A percentile compares a stretch with the other conserved stretches of the same genome.
These are phyloP conservation scores for Trichoderma semiorbis DNA, from an alignment of 2,329 filamentous ascomycete genomes.

Conservation along the genomic window DNA sequence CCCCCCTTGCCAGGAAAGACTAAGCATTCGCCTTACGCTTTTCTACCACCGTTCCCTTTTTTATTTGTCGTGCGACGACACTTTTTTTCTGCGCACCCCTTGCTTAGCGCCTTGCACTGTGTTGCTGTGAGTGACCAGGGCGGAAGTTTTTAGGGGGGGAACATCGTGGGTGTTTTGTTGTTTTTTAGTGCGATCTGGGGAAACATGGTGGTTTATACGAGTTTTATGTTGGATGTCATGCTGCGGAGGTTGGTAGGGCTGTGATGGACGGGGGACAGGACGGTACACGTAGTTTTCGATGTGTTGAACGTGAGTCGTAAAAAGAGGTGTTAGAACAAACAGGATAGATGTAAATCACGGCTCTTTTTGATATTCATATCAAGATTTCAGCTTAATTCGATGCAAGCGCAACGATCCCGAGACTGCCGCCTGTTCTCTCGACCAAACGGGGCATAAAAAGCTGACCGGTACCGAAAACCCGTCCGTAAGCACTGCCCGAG, in stretches of 20 bases:
- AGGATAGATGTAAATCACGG: neutral
- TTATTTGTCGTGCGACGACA: neutral
- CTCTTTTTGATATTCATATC: neutral
- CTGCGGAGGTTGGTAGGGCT: neutral
- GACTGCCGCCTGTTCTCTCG: neutral
- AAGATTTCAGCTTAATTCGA: neutral
- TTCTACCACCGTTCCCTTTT: neutral
- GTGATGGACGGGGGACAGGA: neutral
- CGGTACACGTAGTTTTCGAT: too few relatives aligned
- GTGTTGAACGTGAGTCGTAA: neutral
- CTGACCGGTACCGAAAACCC: neutral
- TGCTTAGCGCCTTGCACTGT: conserved; percentile 16
- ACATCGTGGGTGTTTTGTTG: neutral
- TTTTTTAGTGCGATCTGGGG: neutral
- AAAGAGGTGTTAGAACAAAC: neutral
- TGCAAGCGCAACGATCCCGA: neutral
- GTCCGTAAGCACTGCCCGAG: neutral
- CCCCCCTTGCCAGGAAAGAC: neutral
- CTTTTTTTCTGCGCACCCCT: neutral
- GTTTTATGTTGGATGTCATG: neutral
- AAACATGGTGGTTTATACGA: neutral
- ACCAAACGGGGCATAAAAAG: neutral
- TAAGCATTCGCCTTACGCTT: neutral
- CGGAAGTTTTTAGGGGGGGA: neutral
- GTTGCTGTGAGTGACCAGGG: neutral